phyloP scores from a whole-genome alignment of 495 filamentous ascomycete genomes.

The Daldinia childiae region DNA sequence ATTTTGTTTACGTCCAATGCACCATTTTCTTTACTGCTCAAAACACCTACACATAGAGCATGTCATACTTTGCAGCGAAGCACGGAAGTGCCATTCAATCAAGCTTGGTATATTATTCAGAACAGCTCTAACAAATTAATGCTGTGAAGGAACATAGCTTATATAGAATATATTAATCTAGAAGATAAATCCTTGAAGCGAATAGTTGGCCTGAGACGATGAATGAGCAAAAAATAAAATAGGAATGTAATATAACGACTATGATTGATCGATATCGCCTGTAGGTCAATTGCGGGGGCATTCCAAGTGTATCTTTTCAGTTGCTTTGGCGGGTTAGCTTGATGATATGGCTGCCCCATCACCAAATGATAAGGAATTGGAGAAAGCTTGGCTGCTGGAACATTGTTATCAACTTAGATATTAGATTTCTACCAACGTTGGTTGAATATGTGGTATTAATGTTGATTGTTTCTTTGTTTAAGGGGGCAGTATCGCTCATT shows the following conservation, averaged over 20 bases:
- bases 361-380: constrained; percentile 38
- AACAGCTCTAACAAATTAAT: not conserved
- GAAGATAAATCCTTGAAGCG: not conserved
- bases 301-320: constrained; percentile 11
- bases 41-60: not conserved
- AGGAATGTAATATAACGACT: not conserved
- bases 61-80: not conserved
- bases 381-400: constrained; percentile 34
- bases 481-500: not conserved
- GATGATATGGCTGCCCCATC: constrained; percentile 5
- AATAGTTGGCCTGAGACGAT: not conserved
- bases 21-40: not conserved
- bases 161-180: not conserved
- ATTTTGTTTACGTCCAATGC: constrained; percentile 10
- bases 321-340: constrained; percentile 30
- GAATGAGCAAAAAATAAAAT: not conserved
- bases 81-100: not conserved
- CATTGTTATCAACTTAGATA: constrained; percentile 12
- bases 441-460: not conserved
- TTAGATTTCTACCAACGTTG: not conserved
- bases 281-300: constrained; percentile 3
- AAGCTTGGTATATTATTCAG: not conserved
- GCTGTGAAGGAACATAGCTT: not conserved
- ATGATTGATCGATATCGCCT: not conserved
- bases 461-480: constrained; percentile 8